Base-by-base conservation (phyloP, 2,329 filamentous ascomycete species). In the Microascus cirrosus region DNA sequence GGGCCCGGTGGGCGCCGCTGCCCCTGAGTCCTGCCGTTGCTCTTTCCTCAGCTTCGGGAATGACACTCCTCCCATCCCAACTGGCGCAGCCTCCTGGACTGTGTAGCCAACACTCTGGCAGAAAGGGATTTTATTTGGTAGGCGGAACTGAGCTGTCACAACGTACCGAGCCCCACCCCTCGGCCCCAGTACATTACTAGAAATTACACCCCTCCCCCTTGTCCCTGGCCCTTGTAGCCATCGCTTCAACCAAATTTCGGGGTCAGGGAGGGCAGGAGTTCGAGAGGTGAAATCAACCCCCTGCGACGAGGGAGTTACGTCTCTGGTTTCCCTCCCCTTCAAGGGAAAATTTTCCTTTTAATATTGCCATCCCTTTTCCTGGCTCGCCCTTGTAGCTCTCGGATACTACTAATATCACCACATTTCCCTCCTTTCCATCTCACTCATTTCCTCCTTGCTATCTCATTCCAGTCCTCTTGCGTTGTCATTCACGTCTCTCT, bases 371-470 rank as follows among this genome's bases (percentile, higher is more conserved):
- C 54, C 55, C 54, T 55, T 54, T 50, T 59, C 6, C 57, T 50
- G 24, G 24, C 34, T 24, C n/a, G 39, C n/a, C 36, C 52, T 59
- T 56, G 28, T 55, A 50, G 20, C 22, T 59, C 55, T 35, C 42
- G 57, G 51, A 53, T 60, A 57, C 55, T 66, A 64, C 63, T 65
- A 65, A 66, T 65, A 62, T 60, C 62, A 62, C 56, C 54, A 22
- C 54, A 56, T 61, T 60, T 63, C 65, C 57, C 58, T 59, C 60
- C 59, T 61, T 58, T 59, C 58, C 60, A 57, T 58, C 56, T 56
- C 56, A 53, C 42, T 58, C 57, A 58, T 59, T 59, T 60, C 53
- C 52, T 39, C 55, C 62, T 28, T 20, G 20, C 45, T 50, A n/a
- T 24, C 55, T 54, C 58, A 42, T 24, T 54, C 58, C 54, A 39